Conservation (phyloP, 164 flowering plant species). For the Berberis thunbergii region DNA sequence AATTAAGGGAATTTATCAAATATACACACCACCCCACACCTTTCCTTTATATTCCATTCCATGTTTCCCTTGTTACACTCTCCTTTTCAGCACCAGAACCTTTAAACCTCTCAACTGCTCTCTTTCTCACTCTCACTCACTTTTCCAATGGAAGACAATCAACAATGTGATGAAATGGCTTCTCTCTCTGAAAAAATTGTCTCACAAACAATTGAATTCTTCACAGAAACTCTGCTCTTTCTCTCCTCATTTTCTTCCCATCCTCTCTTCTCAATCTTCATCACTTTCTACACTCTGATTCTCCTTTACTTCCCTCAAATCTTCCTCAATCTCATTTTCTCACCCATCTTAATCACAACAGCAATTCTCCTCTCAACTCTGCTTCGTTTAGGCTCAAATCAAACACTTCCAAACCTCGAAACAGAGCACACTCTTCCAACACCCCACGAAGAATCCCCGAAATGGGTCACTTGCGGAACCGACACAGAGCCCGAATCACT, state of each 20-base stretch:
- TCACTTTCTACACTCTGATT: conserved; percentile 44
- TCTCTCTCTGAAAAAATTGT: conserved; percentile 1
- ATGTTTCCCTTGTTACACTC: not conserved
- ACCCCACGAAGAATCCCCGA: not conserved
- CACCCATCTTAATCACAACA: conserved; percentile 46
- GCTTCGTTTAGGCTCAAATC: conserved; percentile 48
- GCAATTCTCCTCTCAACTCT: conserved; percentile 35
- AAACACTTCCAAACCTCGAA: conserved; percentile 1
- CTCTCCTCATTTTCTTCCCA: conserved; percentile 18
- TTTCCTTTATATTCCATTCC: conserved; percentile 9
- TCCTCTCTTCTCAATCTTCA: conserved; percentile 51
- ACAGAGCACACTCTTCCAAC: not conserved
- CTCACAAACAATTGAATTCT: conserved; percentile 3
- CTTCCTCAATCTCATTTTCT: conserved; percentile 29
- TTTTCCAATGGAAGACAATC: not conserved
- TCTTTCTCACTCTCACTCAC: not conserved
- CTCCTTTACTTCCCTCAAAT: conserved; percentile 53
- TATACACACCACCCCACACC: not conserved
- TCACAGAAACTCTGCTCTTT: conserved; percentile 1
- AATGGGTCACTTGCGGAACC: not conserved
- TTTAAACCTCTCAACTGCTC: not conserved
- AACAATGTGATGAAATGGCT: not conserved
- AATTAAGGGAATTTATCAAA: not conserved
- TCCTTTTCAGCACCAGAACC: not conserved
- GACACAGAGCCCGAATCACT: conserved; percentile 1